Percentiles rank a stretch among this genome's conserved stretches.
phyloP scores from a whole-genome alignment of 148 eudicot genomes.

The Simmondsia chinensis region DNA sequence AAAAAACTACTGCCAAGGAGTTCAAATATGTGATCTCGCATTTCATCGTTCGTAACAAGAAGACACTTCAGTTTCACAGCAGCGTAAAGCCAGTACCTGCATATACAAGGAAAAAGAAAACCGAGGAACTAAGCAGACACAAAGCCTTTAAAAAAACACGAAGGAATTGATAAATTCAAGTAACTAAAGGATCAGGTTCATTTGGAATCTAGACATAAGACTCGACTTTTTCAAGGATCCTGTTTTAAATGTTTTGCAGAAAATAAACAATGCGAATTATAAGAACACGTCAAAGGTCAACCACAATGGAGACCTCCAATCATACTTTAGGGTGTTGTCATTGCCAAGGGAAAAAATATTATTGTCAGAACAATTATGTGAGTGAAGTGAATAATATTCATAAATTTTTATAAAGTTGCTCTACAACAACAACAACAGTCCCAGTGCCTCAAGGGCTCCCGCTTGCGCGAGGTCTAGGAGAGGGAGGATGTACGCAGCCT shows the following conservation, averaged over 20 bases:
- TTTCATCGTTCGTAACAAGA: conserved; percentile 92
- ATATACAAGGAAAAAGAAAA: not conserved
- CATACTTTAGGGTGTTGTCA: no score
- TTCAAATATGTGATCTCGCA: conserved; percentile 98
- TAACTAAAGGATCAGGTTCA: not conserved
- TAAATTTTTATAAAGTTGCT: no score
- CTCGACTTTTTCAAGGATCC: no score
- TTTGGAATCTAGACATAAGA: no score
- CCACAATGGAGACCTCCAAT: no score
- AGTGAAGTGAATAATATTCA: no score
- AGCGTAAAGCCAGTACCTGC: conserved; percentile 98
- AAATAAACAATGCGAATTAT: not conserved
- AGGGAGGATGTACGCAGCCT: no score
- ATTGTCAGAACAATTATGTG: no score
- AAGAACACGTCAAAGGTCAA: not conserved
- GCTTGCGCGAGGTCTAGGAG: no score
- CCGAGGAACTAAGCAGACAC: not conserved
- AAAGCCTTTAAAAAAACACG: not conserved
- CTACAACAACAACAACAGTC: no score
- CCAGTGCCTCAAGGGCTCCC: no score
- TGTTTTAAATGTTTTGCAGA: not conserved
- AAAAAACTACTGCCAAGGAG: conserved; percentile 83
- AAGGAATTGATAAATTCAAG: not conserved
- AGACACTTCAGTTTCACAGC: conserved; percentile 85
- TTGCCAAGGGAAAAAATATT: no score